Evolutionary conservation across 176 grass and related monocot species (phyloP).

Genomic region (Olyra latifolia): DNA sequence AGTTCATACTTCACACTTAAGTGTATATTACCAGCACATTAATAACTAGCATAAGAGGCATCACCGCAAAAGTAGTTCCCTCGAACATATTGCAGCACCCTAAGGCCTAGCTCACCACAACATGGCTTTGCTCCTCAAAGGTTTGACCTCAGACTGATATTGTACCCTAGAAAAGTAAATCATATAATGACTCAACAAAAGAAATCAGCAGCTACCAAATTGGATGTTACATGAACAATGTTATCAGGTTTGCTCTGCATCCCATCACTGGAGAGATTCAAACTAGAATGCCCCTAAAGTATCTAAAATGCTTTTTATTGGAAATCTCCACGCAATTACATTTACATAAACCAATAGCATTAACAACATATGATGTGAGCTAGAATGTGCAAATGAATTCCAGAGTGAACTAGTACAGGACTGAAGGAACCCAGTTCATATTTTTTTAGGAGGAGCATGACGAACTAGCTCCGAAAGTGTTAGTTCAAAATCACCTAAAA

Average conservation of each 20-base stretch:
- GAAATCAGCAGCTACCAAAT: neutral
- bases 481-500: neutral
- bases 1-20: neutral
- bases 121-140: slow-evolving; percentile 43
- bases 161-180: slow-evolving; percentile 12
- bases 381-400: neutral
- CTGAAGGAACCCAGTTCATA: neutral
- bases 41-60: neutral
- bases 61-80: neutral
- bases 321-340: neutral
- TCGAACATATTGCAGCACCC: slow-evolving; percentile 30
- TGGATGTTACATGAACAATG: neutral
- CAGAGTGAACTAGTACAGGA: neutral
- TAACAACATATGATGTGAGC: neutral
- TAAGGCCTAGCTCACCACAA: slow-evolving; percentile 30
- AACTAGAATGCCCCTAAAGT: slow-evolving; percentile 37
- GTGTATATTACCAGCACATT: neutral
- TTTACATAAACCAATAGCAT: neutral
- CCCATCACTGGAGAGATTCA: slow-evolving; percentile 43
- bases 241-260: slow-evolving; percentile 39
- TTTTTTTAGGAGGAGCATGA: neutral
- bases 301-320: slow-evolving; percentile 40
- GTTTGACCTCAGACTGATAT: slow-evolving; percentile 47
- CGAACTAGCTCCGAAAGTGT: neutral
- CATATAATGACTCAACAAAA: neutral